Base-by-base conservation (phyloP, 2,329 filamentous ascomycete genomes). In the Decorospora gaudefroyi region DNA sequence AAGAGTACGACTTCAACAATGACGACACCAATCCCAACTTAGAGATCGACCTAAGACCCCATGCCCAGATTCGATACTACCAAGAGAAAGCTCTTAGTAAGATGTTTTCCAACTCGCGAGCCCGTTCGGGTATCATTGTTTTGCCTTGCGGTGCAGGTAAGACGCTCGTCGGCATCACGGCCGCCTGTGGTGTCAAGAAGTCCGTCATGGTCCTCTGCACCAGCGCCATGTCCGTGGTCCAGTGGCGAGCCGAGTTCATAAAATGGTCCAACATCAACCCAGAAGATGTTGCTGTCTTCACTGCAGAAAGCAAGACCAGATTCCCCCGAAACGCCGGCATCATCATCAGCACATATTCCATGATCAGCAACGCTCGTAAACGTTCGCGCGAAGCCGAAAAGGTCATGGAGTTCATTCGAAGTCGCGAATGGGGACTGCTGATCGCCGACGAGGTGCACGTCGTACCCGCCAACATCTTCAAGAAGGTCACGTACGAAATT, bases 221-320 rank as follows among this genome's bases (percentile, higher is more conserved):
- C 2, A 96, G 90, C 65, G 92, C 90, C 40, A 99, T 99, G 92
- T 96, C 90, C 5, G 93, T 95, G 4, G 87, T 95, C 13, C 93
- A 99, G 70, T 99, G 93, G 93, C 81, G 90, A 47, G 86, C 93
- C 49, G 93, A 99, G 65, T 99, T 99, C 66, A 75, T 97, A 53
- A 96, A 96, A 61, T 99, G 93, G 93, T 96, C 91, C n/a, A 97
- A 97, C 64, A 95, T 95, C 50, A 87, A 91, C 59, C 90, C 91
- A 0, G 86, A 92, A 56, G 90, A 96, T 64, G 91, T 99, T 62
- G 90, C 91, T 19, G 85, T 95, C 41, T 99, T 99, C 70, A 96
- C 93, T 0, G 92, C 91, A 0, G 90, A 95, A 57, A 89, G 89
- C 68, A 99, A 99, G 72, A 84, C 86, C 44, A 78, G 79, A 38